Base-by-base conservation (phyloP, 2,329 filamentous ascomycete species). In the Hypoxylon sp. region DNA sequence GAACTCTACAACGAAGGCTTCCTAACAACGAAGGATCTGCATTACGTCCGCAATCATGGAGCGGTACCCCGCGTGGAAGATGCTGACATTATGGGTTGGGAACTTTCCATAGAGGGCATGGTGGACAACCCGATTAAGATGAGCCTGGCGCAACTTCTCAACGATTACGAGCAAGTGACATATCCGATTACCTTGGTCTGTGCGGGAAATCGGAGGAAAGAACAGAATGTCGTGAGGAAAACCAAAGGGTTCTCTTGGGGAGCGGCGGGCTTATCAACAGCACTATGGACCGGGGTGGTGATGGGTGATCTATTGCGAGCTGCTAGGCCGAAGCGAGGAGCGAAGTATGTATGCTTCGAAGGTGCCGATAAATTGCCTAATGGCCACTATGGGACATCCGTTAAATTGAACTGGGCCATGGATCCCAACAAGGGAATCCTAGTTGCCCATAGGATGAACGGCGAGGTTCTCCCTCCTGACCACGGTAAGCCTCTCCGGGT, bases 191-290 rank as follows among this genome's bases (percentile, higher is more conserved):
- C 94, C 0, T 85, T 97, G 1, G 93, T 97, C 20, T 97, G 94
- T 76, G 94, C 94, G 3, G 94, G 94, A 1, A 97, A 97, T 76
- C 85, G 94, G 62, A 86, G 94, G 30, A 97, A 97, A 79, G 94
- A 97, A 78, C 94, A 97, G 74, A 97, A 97, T 70, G 84, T 92
- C 53, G 91, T 97, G 2, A 85, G 92, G 15, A 97, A 97, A 76
- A 92, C 91, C 1, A 96, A 97, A 72, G 94, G 94, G 0, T 97
- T 97, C 79, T 97, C 93, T 1, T 97, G 94, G 94, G 94, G 94
- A 34, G 84, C 94, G 0, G 93, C 92, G 3, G 94, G 93, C 22
- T 76, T 97, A 5, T 96, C 93, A 0, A 97, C 92, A 0, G 92
- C 93, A 0, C 79, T 97, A 0, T 97, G 92, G 84, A 97, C 94